Evolutionary conservation across 257 asterid species (phyloP), one percentile per base, ranked within the genome.

Genomic region (Linaria vulgaris): DNA sequence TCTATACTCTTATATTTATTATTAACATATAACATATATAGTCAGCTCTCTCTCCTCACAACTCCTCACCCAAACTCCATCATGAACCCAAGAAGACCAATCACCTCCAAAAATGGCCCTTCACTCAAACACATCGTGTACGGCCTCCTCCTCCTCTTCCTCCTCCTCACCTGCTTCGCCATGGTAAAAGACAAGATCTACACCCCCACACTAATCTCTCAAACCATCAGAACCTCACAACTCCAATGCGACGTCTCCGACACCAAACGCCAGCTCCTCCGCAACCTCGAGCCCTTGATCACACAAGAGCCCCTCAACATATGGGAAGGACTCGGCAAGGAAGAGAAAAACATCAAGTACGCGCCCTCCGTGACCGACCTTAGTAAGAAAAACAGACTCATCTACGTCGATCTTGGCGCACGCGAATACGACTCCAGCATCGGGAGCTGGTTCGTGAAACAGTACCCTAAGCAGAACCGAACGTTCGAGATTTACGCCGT

Each of bases 401-500:
- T 83, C 52, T 83, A 83, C 66, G n/a, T 83, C 13, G 90, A 80
- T 47, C 71, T 83, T 14, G 86, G 90, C 19, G 75, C 83, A 7
- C 73, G 85, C 13, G 76, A 75, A 15, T 83, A 75, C 50, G 76
- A 69, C 1, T 78, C 90, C 14, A 83, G 90, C 75, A 83, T 80
- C 50, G 86, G 83, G 0, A 48, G 72, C 53, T 83, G 90, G 90
- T 83, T 83, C 69, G 17, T 48, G 59, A 73, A 72, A 39, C 82
- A 80, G 9, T 83, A 83, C 62, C 86, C 89, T 0, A 80, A 76
- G 43, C 86, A 80, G 56, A 74, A 76, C 64, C 62, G 63, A 9
- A 48, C 59, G 0, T 83, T 78, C 66, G 78, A 73, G 23, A 74
- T 83, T 44, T 83, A 73, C 66, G 90, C 90, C 8, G 68, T 80